Percentiles rank a stretch among this genome's conserved stretches.
Conservation (phyloP, 352 stramenopile genomes). For the Phytophthora pini region DNA sequence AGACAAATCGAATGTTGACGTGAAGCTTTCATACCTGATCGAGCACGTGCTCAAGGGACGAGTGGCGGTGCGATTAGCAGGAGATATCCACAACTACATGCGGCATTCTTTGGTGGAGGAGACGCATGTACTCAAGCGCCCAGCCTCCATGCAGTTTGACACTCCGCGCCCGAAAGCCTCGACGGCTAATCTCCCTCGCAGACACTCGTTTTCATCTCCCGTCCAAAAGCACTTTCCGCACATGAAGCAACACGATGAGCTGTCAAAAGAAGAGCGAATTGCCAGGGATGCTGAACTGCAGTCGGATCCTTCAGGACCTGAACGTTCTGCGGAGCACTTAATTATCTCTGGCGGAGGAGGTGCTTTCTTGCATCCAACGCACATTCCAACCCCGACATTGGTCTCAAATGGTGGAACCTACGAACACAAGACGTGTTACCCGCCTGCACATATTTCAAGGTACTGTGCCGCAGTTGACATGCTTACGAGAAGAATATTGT, state of each 20-base stretch:
- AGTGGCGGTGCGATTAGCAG: conserved; percentile 83
- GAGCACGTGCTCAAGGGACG: conserved; percentile 74
- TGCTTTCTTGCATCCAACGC: conserved; percentile 91
- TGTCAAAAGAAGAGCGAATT: conserved; percentile 21
- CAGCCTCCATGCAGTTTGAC: conserved; percentile 39
- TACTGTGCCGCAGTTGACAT: conserved; percentile 28
- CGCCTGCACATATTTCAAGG: conserved; percentile 77
- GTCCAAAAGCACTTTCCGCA: conserved; percentile 81
- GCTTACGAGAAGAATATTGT: background rate
- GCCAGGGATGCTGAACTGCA: conserved; percentile 11
- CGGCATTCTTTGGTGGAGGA: conserved; percentile 79
- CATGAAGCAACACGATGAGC: conserved; percentile 48
- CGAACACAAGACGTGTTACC: conserved; percentile 83
- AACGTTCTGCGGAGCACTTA: conserved; percentile 61
- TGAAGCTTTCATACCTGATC: conserved; percentile 84
- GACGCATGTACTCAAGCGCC: conserved; percentile 37
- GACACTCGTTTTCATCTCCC: conserved; percentile 40
- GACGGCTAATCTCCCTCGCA: conserved; percentile 28
- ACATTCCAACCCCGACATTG: conserved; percentile 70
- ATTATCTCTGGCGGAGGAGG: conserved; percentile 92
- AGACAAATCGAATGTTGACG: conserved; percentile 67
- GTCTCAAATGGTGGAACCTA: conserved; percentile 79
- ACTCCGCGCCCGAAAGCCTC: conserved; percentile 17
- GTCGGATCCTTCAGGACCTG: conserved; percentile 8
- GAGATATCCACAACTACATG: conserved; percentile 95